Evolutionary conservation across 2,329 filamentous ascomycete species (phyloP).

Genomic region (Capronia epimyces): DNA sequence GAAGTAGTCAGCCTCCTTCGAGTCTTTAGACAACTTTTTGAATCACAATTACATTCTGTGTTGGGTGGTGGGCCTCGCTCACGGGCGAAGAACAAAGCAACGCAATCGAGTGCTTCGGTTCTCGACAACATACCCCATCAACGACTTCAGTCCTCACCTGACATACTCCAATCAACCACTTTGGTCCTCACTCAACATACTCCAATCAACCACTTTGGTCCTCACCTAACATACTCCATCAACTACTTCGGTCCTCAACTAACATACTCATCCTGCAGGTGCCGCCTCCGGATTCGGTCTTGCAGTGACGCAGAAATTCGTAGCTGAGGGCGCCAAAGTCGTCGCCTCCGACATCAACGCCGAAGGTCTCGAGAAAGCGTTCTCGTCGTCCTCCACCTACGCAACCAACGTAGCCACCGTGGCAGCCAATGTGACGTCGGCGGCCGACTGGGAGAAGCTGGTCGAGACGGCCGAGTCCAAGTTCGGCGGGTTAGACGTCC

Average conservation of each 20-base stretch:
- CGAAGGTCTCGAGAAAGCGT: constrained; percentile 18
- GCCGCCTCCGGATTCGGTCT: constrained; percentile 42
- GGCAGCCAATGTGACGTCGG: constrained; percentile 23
- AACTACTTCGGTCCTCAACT: not conserved
- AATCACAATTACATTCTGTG: no score
- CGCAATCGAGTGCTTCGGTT: no score
- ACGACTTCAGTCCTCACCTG: no score
- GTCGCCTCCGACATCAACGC: constrained; percentile 40
- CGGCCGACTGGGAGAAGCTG: constrained; percentile 25
- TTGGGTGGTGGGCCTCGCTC: no score
- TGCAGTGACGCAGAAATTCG: constrained; percentile 39
- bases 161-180: no score
- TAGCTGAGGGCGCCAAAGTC: constrained; percentile 40
- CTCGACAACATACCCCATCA: no score
- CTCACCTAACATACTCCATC: no score
- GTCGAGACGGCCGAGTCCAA: constrained; percentile 22
- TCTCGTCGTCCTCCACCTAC: constrained; percentile 5
- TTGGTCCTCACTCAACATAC: no score
- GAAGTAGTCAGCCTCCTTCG: no score
- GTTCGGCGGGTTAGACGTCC: constrained; percentile 26
- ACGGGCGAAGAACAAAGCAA: no score
- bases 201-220: no score
- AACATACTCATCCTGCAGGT: constrained; percentile 28
- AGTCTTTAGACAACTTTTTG: no score
- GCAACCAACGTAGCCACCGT: constrained; percentile 15